These are phyloP conservation scores for Leucosporidium yakuticum DNA, from an alignment of 768 basidiomycete genomes.

Conservation along the genomic window DNA sequence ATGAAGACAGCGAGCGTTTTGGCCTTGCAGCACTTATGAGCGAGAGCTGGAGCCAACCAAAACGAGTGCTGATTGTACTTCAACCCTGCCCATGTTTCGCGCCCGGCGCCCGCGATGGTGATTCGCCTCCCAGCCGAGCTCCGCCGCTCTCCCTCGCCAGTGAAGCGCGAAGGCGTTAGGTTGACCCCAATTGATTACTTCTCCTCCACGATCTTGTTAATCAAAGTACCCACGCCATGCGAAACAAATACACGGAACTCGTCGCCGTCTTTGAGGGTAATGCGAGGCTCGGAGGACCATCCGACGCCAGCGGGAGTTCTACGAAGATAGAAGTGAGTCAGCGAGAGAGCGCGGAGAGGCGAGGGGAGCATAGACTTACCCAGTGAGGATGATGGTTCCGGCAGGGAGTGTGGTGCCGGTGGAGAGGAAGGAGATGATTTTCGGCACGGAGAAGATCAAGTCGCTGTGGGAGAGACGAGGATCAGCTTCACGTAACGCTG, in stretches of 20 bases:
- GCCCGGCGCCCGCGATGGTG: too few relatives aligned
- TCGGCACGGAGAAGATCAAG: conserved; percentile 44
- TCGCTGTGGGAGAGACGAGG: conserved; percentile 36
- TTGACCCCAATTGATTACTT: conserved; percentile 28
- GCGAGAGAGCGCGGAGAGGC: background rate
- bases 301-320: conserved; percentile 37
- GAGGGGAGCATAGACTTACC: conserved; percentile 23
- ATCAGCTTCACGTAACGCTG: background rate
- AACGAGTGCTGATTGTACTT: too few relatives aligned
- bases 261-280: conserved; percentile 37
- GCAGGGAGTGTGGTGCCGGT: conserved; percentile 44
- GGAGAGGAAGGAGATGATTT: conserved; percentile 43
- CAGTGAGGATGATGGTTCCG: conserved; percentile 46
- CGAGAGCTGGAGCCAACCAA: too few relatives aligned
- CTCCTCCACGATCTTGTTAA: conserved; percentile 43
- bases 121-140: too few relatives aligned
- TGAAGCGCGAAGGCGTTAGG: too few relatives aligned
- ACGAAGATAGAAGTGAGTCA: background rate
- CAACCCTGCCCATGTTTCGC: too few relatives aligned
- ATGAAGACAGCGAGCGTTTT: too few relatives aligned
- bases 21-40: too few relatives aligned
- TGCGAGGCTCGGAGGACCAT: conserved; percentile 30
- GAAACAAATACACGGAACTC: conserved; percentile 38
- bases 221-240: conserved; percentile 40
- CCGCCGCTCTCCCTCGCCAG: too few relatives aligned